Base-by-base conservation (phyloP, 2,329 filamentous ascomycete genomes). In the Fusarium vanettenii region DNA sequence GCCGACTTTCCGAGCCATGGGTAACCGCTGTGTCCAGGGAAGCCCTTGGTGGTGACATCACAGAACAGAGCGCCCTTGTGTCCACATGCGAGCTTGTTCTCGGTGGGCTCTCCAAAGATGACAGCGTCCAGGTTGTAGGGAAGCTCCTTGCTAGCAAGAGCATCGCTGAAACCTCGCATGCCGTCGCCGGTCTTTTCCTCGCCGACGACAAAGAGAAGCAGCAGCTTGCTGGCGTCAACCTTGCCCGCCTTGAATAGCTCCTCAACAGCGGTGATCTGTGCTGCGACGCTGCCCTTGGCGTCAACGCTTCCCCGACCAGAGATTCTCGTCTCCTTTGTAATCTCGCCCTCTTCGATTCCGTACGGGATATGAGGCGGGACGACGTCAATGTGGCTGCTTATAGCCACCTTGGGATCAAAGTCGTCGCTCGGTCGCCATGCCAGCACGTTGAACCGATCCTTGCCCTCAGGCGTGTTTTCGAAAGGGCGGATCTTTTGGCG, bases 31-130 rank as follows among this genome's bases (percentile, higher is more conserved):
- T 99, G 97, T 2, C 94, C 95, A 0, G 89, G 94, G 71, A 92
- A 92, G 33, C 96, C 96, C 35, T 87, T 89, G 0, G 93, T 93
- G 16, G 86, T 85, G 69, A 98, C 79, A 3, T 87, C 85, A 79
- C 95, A 92, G 52, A 89, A 88, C 5, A 95, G 81, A 66, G 92
- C 93, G 45, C 97, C 96, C 85, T 99, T 98, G 87, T 98, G 96
- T 3, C 96, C 97, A 65, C 94, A 92, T 0, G 95, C 95, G 22
- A 98, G 92, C 82, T 93, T 94, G 76, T 92, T 90, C 79, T 97
- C 95, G 0, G 97, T 99, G 1, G 96, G 96, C 82, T 99, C 97
- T 45, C 97, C 96, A 79, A 98, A 98, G 79, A 97, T 93, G 78
- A 94, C 92, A 5, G 94, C 91, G 37, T 92, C 88, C 25, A 91